Evolutionary conservation across 176 grass and related monocot genomes (phyloP), one percentile per base, ranked within the genome.

Genomic region (Pontederia crassipes): DNA sequence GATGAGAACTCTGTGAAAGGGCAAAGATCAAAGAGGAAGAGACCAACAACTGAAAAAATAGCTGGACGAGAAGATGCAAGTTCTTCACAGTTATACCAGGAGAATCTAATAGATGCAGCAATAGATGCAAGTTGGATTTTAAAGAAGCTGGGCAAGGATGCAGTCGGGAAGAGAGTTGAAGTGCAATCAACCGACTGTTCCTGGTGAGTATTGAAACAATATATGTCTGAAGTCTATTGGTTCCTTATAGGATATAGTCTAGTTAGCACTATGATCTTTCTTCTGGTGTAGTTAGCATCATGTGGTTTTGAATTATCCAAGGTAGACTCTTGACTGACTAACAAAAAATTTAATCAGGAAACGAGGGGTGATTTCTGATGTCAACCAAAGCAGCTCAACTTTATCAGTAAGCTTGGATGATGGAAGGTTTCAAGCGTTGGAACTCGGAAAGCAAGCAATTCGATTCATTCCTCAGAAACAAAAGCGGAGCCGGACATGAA

Each of bases 1-100:
- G 87, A 92, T 60, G 76, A 79, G 61, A 89, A 76, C 49, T 71
- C 81, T 72, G 79, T 89, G 69, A 98, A 98, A 74, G 93, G 93
- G 15, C 93, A 98, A 71, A 81, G 93, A 71, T 98, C 87, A 75
- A 98, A 91, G 76, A 92, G 93, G 62, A 98, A 98, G 79, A 86
- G 86, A 16, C 86, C 91, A 59, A 86, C 80, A 1, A 76, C 64
- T 46, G 84, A 84, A 20, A 89, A 96, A 62, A 26, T 54, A 2
- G 83, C 75, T 84, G 67, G 77, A 65, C 78, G 12, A 5, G 74
- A 74, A 55, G 82, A 66, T 32, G 73, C 66, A 28, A 49, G 55
- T 26, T 48, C 46, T 55, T 69, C 67, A 77, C 85, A 86, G 68
- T 72, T 49, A 70, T 81, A 83, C 66, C 48, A 61, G 29, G 73